Evolutionary conservation across 2,329 filamentous ascomycete genomes (phyloP).

Genomic region (Exophiala sp.): DNA sequence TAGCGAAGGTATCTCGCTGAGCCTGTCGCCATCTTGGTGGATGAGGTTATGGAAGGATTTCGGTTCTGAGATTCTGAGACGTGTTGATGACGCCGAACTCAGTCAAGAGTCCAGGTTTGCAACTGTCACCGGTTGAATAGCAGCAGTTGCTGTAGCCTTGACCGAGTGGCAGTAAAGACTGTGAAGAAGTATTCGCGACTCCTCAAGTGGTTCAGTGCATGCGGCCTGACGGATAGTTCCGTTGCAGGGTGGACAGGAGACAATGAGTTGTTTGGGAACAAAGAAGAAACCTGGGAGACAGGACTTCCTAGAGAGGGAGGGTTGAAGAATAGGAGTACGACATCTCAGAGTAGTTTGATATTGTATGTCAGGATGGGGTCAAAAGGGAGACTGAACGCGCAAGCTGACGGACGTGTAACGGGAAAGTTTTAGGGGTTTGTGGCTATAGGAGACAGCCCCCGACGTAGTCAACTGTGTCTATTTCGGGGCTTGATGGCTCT

Average conservation of each 20-base stretch:
- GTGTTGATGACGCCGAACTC: neutral
- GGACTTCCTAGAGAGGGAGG: neutral
- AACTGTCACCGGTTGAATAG: neutral
- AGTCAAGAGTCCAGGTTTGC: neutral
- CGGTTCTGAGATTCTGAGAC: neutral
- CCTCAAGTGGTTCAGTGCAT: neutral
- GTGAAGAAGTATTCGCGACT: neutral
- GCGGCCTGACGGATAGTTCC: neutral
- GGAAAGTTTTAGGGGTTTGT: neutral
- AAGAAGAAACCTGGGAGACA: neutral
- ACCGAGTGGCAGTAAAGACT: conserved; percentile 1
- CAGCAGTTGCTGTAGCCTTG: neutral
- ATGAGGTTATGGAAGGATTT: neutral
- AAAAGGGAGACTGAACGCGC: conserved; percentile 1
- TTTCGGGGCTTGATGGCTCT: neutral
- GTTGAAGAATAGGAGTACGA: neutral
- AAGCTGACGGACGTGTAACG: conserved; percentile 1
- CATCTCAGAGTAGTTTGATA: neutral
- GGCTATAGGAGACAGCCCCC: neutral
- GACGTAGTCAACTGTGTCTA: neutral
- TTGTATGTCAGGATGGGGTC: neutral
- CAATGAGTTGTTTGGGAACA: conserved; percentile 2
- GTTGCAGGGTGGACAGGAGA: neutral
- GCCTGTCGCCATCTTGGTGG: conserved; percentile 34
- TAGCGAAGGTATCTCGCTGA: conserved; percentile 49